A percentile compares a stretch with the other conserved stretches of the same genome.
Conservation (phyloP, 1,284 basidiomycete species). For the Coniferiporia sulphurascens region DNA sequence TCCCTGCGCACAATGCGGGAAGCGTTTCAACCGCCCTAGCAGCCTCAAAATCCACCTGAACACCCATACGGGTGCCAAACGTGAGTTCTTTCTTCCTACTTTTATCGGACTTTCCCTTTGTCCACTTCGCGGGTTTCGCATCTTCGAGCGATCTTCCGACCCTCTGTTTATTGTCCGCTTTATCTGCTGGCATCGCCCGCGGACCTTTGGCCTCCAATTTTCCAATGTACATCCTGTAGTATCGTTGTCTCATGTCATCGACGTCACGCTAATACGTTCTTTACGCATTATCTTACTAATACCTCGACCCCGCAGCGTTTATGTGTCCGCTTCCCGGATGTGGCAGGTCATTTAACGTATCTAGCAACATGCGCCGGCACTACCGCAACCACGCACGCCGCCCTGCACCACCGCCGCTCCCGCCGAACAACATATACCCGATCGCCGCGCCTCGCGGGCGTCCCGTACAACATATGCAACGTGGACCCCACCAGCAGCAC, state of each 20-base stretch:
- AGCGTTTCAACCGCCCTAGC: conserved; percentile 73
- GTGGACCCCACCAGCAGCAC: not conserved
- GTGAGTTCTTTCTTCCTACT: conserved; percentile 38
- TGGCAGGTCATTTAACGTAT: conserved; percentile 37
- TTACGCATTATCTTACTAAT: conserved; percentile 4
- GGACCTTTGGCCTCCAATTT: no score
- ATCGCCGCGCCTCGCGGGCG: no score
- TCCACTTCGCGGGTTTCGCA: not conserved
- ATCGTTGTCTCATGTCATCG: no score
- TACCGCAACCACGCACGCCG: conserved; percentile 31
- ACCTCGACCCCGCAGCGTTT: conserved; percentile 44
- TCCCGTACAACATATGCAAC: not conserved
- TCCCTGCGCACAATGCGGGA: conserved; percentile 58
- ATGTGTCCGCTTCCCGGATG: conserved; percentile 45
- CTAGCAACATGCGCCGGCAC: conserved; percentile 42
- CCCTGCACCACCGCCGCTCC: not conserved
- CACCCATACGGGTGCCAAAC: conserved; percentile 76
- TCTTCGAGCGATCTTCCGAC: no score
- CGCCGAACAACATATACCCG: not conserved
- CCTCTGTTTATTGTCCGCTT: no score
- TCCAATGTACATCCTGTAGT: no score
- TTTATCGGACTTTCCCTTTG: not conserved
- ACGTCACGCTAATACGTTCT: not conserved
- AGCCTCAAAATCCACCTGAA: conserved; percentile 72
- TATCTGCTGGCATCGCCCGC: no score